Base-by-base conservation (phyloP, 352 stramenopile species). In the Pythium graminicola region DNA sequence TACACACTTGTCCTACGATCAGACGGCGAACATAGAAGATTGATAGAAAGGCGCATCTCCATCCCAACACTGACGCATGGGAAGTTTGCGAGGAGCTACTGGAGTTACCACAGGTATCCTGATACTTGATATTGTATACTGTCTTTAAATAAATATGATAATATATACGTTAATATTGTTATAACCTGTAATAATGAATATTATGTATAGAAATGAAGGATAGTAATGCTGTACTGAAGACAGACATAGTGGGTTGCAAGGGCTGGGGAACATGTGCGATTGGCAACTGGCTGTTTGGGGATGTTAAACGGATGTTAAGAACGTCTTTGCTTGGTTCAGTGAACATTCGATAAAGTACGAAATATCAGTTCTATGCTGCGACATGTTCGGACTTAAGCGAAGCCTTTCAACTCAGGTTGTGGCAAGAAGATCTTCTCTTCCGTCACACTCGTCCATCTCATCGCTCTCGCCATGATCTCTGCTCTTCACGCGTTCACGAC, bases 321-420 rank as follows among this genome's bases (percentile, higher is more conserved):
- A 44, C 38, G 23, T 11, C 1, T 5, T 24, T 42, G 36, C 36
- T n/a, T n/a, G n/a, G n/a, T n/a, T n/a, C 38, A n/a, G 9, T 27
- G 1, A 27, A 7, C n/a, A 4, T 26, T 22, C n/a, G 11, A 26
- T 2, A 26, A 44, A 44, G 10, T 44, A 44, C 38, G 38, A 38
- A 16, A 42, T 1, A 20, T 16, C 17, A 16, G 4, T 43, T 4
- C 13, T 22, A 4, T n/a, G 2, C 11, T 47, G 20, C 4, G 22
- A 13, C 28, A 22, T 9, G 17, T 40, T 20, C 47, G 47, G 42
- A 54, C 32, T 44, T 44, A 45, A 27, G 29, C 19, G 43, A 27
- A 50, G 38, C 16, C 13, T 26, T 16, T 16, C 42, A 50, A 50
- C 38, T 50, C 43, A 50, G 43, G 42, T 36, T 16, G 1, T 24